Percentiles rank a stretch among this genome's conserved stretches.
Evolutionary conservation across 2,329 filamentous ascomycete species (phyloP).

Genomic region (Hypomyces perniciosus): DNA sequence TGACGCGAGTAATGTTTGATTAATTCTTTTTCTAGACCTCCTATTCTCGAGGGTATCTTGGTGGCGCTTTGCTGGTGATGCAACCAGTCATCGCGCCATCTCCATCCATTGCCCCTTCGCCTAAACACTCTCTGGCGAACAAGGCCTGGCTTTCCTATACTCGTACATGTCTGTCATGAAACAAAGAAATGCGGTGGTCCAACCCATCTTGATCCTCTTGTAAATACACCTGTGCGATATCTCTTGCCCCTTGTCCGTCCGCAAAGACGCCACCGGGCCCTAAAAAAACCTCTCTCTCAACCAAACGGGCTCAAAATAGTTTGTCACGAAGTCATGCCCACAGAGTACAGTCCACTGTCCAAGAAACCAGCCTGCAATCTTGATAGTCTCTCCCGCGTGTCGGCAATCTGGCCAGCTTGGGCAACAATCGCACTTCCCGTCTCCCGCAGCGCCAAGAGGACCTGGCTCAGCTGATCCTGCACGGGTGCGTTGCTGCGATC

Average conservation of each 20-base stretch:
- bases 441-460: constrained; percentile 33
- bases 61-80: not conserved
- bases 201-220: too few species aligned
- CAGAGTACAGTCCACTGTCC: constrained; percentile 30
- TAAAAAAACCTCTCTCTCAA: not conserved
- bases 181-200: not conserved
- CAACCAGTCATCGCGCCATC: constrained; percentile 1
- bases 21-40: not conserved
- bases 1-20: not conserved
- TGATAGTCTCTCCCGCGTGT: constrained; percentile 36
- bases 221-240: too few species aligned
- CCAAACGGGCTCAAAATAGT: not conserved
- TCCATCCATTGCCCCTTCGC: not conserved
- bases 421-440: constrained; percentile 36
- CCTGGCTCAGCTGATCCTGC: constrained; percentile 34
- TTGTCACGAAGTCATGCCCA: constrained; percentile 26
- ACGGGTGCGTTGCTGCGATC: constrained; percentile 28
- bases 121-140: constrained; percentile 3
- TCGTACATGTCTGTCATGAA: constrained; percentile 21
- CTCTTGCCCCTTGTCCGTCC: too few species aligned
- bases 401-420: constrained; percentile 38
- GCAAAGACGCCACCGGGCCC: too few species aligned
- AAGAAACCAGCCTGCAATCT: constrained; percentile 36
- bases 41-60: constrained; percentile 5
- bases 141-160: constrained; percentile 14